Percentiles rank a stretch among this genome's conserved stretches.
Evolutionary conservation across 2,329 filamentous ascomycete genomes (phyloP).

Genomic region (Talaromyces piceae): DNA sequence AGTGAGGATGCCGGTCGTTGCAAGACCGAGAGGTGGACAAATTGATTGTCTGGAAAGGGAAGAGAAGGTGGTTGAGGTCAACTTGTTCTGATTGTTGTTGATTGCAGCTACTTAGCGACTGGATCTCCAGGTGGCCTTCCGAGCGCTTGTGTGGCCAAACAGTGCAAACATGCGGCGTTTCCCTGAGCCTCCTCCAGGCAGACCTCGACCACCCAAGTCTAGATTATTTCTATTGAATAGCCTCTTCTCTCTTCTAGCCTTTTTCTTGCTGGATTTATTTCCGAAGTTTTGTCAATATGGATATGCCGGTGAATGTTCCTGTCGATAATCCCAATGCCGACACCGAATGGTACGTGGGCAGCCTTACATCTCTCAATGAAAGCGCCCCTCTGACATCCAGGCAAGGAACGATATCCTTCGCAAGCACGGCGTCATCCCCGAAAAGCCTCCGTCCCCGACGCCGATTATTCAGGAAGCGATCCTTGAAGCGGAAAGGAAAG

Average conservation of each 20-base stretch:
- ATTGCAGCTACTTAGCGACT: not conserved
- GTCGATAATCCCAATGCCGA: slow-evolving; percentile 86
- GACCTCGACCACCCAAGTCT: not conserved
- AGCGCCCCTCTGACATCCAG: slow-evolving; percentile 12
- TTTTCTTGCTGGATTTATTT: slow-evolving; percentile 15
- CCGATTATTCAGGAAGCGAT: slow-evolving; percentile 95
- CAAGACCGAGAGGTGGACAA: not conserved
- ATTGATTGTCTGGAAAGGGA: not conserved
- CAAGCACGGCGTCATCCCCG: slow-evolving; percentile 94
- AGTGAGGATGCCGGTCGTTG: not conserved
- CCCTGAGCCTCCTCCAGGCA: slow-evolving; percentile 4
- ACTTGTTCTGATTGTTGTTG: slow-evolving; percentile 8
- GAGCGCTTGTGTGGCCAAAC: slow-evolving; percentile 30
- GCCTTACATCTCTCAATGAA: not conserved
- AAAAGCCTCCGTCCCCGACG: slow-evolving; percentile 91
- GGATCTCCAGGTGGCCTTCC: slow-evolving; percentile 36
- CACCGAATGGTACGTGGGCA: slow-evolving; percentile 72
- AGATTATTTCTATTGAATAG: not conserved
- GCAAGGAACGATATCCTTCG: slow-evolving; percentile 96
- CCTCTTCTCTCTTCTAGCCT: not conserved
- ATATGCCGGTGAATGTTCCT: slow-evolving; percentile 65
- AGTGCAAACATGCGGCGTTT: slow-evolving; percentile 32
- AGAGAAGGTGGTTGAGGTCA: not conserved
- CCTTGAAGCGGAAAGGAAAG: slow-evolving; percentile 69
- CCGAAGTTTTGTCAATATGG: slow-evolving; percentile 32